phyloP scores from a whole-genome alignment of 768 basidiomycete species.

The Tephrocybe sp. region DNA sequence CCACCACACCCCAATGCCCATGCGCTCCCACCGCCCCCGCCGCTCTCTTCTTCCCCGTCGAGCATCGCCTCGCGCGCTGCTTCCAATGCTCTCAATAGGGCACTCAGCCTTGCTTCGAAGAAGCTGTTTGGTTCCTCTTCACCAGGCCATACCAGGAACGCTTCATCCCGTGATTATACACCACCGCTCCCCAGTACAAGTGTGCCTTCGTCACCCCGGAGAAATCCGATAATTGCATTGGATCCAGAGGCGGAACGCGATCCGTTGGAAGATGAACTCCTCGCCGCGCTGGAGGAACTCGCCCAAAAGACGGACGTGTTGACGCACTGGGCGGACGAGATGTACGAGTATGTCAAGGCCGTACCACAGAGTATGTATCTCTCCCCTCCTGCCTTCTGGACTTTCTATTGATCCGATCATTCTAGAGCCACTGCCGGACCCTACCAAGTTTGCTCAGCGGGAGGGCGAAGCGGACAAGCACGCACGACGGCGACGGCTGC shows the following conservation, averaged over 20 bases:
- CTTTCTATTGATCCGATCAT: background rate
- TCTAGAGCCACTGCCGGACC: conserved; percentile 79
- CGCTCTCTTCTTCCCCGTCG: conserved; percentile 67
- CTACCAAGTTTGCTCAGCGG: conserved; percentile 67
- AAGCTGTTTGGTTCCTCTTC: conserved; percentile 72
- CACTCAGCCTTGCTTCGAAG: conserved; percentile 77
- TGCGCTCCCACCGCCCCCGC: conserved; percentile 31
- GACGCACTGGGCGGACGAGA: conserved; percentile 92
- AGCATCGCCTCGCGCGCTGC: conserved; percentile 60
- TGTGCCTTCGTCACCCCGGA: conserved; percentile 54
- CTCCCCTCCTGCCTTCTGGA: background rate
- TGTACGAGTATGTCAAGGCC: conserved; percentile 87
- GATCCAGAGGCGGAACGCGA: conserved; percentile 49
- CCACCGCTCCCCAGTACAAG: conserved; percentile 3
- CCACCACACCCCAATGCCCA: conserved; percentile 47
- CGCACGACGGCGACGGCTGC: conserved; percentile 66
- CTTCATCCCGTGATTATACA: conserved; percentile 34
- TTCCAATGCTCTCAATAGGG: conserved; percentile 75
- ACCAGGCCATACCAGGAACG: conserved; percentile 31
- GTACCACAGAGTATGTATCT: conserved; percentile 72
- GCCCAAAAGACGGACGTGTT: conserved; percentile 96
- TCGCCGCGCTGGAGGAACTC: conserved; percentile 80
- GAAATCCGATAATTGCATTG: conserved; percentile 54
- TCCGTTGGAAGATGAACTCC: conserved; percentile 79
- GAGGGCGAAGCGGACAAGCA: conserved; percentile 74